Percentiles rank a stretch among this genome's conserved stretches.
phyloP scores from a whole-genome alignment of 306 rosid species.

The Cyamopsis tetragonoloba region DNA sequence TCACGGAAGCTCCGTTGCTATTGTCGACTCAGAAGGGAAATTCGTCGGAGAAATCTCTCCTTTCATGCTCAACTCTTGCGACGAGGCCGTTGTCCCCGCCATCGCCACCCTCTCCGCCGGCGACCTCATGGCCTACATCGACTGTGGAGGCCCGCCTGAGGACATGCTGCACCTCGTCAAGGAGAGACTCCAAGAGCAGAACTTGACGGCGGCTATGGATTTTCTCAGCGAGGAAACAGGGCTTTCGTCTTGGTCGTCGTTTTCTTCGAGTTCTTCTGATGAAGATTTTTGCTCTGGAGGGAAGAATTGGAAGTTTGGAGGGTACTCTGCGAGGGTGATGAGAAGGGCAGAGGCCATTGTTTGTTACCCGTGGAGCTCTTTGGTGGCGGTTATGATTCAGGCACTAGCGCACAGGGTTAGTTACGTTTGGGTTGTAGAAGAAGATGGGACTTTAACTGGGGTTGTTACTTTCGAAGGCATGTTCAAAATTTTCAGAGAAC shows the following conservation, averaged over 20 bases:
- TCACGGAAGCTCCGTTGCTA: conserved; percentile 63
- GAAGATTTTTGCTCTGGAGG: conserved; percentile 54
- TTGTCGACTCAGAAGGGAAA: conserved; percentile 45
- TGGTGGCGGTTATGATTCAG: conserved; percentile 90
- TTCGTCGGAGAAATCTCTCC: conserved; percentile 81
- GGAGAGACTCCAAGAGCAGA: conserved; percentile 51
- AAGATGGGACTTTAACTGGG: conserved; percentile 65
- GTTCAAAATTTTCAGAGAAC: conserved; percentile 67
- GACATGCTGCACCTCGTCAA: conserved; percentile 66
- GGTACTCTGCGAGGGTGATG: conserved; percentile 49
- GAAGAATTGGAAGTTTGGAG: conserved; percentile 47
- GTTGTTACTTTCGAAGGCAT: conserved; percentile 60
- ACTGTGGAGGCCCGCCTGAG: conserved; percentile 65
- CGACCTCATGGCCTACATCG: conserved; percentile 63
- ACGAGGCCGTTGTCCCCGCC: conserved; percentile 48
- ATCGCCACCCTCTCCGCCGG: conserved; percentile 71
- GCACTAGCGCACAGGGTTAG: conserved; percentile 71
- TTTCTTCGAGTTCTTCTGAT: conserved; percentile 63
- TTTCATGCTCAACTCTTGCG: conserved; percentile 48
- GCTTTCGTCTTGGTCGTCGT: conserved; percentile 49
- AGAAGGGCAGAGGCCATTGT: conserved; percentile 71
- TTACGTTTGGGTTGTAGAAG: conserved; percentile 84
- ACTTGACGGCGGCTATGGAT: conserved; percentile 46
- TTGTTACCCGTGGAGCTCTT: conserved; percentile 72
- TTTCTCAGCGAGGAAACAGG: conserved; percentile 50